These are phyloP conservation scores for Megacollybia marginata DNA, from an alignment of 768 basidiomycete species.

Conservation along the genomic window DNA sequence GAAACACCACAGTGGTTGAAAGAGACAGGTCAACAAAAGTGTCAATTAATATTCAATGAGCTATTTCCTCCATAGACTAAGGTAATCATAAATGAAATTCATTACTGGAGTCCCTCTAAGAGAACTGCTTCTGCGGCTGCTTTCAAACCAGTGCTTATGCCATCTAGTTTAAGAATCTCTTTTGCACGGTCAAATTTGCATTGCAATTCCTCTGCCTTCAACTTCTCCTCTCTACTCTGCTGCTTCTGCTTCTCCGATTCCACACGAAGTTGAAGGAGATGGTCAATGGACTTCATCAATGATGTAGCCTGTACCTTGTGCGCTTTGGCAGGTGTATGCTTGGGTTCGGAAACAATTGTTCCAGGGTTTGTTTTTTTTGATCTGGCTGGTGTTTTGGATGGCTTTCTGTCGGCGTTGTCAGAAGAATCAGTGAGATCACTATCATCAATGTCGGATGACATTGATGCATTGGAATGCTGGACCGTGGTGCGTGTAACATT, in stretches of 20 bases:
- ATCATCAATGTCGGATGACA: not conserved
- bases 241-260: not conserved
- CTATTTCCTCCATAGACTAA: constrained; percentile 4
- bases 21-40: not conserved
- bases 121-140: not conserved
- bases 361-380: not conserved
- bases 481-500: not conserved
- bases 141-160: not conserved
- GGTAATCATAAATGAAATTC: too few relatives aligned
- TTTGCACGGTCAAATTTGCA: not conserved
- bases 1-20: constrained; percentile 7
- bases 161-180: not conserved
- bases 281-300: too few relatives aligned
- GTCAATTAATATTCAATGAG: constrained; percentile 4
- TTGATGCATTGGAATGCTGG: not conserved
- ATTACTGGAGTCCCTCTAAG: not conserved
- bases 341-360: too few relatives aligned
- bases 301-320: too few relatives aligned
- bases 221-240: not conserved
- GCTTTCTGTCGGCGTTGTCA: not conserved
- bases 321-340: too few relatives aligned
- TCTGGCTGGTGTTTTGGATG: not conserved
- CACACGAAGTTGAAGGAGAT: too few relatives aligned
- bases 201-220: not conserved
- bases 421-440: too few relatives aligned